Evolutionary conservation across 805 yeast species (phyloP), one percentile per base, ranked within the genome.

Genomic region (Soucietia sequanensis): DNA sequence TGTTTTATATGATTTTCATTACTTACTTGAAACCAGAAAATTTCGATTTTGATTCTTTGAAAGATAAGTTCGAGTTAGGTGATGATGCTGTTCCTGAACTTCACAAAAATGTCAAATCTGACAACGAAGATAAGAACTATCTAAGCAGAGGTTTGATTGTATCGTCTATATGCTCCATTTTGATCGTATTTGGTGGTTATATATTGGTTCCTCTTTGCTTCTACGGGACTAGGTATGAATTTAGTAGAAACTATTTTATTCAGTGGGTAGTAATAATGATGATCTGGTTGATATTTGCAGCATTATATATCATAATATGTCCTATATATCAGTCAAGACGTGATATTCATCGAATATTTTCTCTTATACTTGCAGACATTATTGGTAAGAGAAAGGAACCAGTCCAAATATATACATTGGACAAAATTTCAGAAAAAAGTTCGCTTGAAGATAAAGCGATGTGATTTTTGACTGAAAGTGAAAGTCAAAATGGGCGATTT

Each of bases 241-340:
- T 66, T 33, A 58, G 62, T 26, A 60, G 60, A 43, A 40, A 41
- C 13, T 62, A 58, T 25, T 67, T 68, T 46, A 56, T 55, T 8
- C 65, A 49, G 11, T 62, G 59, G 50, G 58, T 64, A 28, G 48
- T 65, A 13, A 50, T 68, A n/a, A 53, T 63, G 53, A 39, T 62
- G 47, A 60, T 65, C 9, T 61, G 66, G 62, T 37, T 66, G 9
- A n/a, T 65, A 4, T 19, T 50, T 3, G 65, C 71, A 2, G 58
- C 68, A 1, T 12, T 48, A 2, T 62, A 57, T 40, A 66, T 68
- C 26, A 56, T 65, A 13, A 7, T 65, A n/a, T 44, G 52, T 34
- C 72, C 74, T 10, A 38, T 60, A 16, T 60, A 48, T 43, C 65
- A 61, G n/a, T n/a, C n/a, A 43, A 58, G 65, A 35, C 27, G 27